A percentile compares a stretch with the other conserved stretches of the same genome.
Evolutionary conservation across 805 yeast species (phyloP).

Genomic region (Komagataella mondaviorum): DNA sequence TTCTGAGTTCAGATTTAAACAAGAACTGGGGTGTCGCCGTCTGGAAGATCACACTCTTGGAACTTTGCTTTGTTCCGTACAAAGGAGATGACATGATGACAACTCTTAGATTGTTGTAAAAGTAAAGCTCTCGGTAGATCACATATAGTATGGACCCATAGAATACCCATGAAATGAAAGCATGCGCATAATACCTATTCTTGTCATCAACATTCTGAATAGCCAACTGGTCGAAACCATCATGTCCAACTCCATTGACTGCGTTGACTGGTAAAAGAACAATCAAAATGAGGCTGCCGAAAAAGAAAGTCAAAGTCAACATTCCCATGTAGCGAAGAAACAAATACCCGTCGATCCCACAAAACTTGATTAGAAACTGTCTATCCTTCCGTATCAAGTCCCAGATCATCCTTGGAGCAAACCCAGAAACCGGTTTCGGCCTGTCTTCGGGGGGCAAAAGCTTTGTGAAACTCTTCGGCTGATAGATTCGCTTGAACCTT

Average conservation of each 20-base stretch:
- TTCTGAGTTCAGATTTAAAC: slow-evolving; percentile 58
- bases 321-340: slow-evolving; percentile 70
- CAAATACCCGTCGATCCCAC: slow-evolving; percentile 91
- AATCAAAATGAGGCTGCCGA: slow-evolving; percentile 27
- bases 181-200: slow-evolving; percentile 76
- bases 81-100: slow-evolving; percentile 73
- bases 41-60: slow-evolving; percentile 76
- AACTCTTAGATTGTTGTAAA: slow-evolving; percentile 62
- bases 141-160: slow-evolving; percentile 59
- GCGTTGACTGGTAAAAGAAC: slow-evolving; percentile 80
- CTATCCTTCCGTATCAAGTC: slow-evolving; percentile 56
- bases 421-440: slow-evolving; percentile 65
- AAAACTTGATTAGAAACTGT: slow-evolving; percentile 65
- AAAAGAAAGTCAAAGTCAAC: slow-evolving; percentile 8
- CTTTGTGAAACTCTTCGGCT: slow-evolving; percentile 63
- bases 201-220: slow-evolving; percentile 56
- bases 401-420: slow-evolving; percentile 56
- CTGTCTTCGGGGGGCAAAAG: slow-evolving; percentile 43
- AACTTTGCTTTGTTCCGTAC: slow-evolving; percentile 59
- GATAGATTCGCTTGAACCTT: slow-evolving; percentile 60
- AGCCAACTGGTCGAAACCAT: slow-evolving; percentile 65
- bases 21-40: slow-evolving; percentile 67
- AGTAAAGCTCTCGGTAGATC: slow-evolving; percentile 71
- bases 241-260: slow-evolving; percentile 41
- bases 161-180: slow-evolving; percentile 65